Evolutionary conservation across 192 early-diverging fungal species (phyloP).

Genomic region (Linderina pennispora): DNA sequence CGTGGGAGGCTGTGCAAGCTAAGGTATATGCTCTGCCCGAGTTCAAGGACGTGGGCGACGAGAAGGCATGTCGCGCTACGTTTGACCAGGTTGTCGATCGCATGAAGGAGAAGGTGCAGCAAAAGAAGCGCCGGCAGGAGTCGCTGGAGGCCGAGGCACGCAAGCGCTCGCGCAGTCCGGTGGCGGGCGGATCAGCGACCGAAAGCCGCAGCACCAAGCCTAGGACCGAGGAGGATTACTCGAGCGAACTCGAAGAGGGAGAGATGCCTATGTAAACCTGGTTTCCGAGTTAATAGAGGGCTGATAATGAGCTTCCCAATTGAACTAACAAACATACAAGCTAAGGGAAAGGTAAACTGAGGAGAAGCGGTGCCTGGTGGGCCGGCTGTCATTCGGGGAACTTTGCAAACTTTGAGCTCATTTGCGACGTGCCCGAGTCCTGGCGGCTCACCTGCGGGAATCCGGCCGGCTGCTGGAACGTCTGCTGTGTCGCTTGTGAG

Average conservation of each 20-base stretch:
- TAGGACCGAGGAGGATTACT: too few species aligned
- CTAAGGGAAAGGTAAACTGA: not conserved
- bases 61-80: slow-evolving; percentile 56
- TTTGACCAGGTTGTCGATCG: slow-evolving; percentile 70
- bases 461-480: not conserved
- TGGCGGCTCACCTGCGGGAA: slow-evolving; percentile 17
- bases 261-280: slow-evolving; percentile 22
- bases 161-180: slow-evolving; percentile 24
- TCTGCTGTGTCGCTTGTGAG: too few species aligned
- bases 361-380: slow-evolving; percentile 5
- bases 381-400: not conserved
- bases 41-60: slow-evolving; percentile 60
- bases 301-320: too few species aligned
- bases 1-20: slow-evolving; percentile 60
- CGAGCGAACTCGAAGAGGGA: slow-evolving; percentile 39
- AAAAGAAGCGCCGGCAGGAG: slow-evolving; percentile 8
- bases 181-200: not conserved
- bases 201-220: too few species aligned
- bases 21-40: slow-evolving; percentile 42
- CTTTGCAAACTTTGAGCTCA: not conserved
- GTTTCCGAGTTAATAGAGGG: not conserved
- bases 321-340: not conserved
- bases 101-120: slow-evolving; percentile 44
- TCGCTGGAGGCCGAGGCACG: slow-evolving; percentile 13
- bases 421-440: slow-evolving; percentile 15